Base-by-base conservation (phyloP, 1,284 basidiomycete species). In the Spongispora temasekensis region DNA sequence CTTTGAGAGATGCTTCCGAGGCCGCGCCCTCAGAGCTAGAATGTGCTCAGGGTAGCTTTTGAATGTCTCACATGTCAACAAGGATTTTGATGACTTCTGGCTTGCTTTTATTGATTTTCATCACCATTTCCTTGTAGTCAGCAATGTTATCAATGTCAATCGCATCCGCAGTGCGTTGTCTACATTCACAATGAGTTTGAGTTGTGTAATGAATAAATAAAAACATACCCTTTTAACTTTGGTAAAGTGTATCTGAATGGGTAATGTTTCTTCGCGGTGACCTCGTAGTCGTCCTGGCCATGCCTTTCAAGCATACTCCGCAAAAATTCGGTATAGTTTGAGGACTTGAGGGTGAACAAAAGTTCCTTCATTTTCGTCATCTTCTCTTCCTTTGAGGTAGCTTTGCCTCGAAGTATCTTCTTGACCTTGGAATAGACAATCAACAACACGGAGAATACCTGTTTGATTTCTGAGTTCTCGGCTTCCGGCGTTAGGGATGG, bases 371-470 rank as follows among this genome's bases (percentile, higher is more conserved):
- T 53, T 35, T 53, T 53, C 23, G 2, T 19, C 7, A 9, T 19
- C 23, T 53, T 53, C 52, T 35, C 32, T 35, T 53, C 52, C 52
- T 53, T 53, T 25, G 13, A 34, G 21, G 52, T 27, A 34, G 32
- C 13, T 35, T 53, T 53, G 5, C 52, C 52, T 35, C 1, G 23
- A 10, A 25, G 13, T 7, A 52, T 52, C 30, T 52, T 53, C 52
- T 35, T 53, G 23, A 53, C 32, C 52, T 53, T 53, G 3, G 52
- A 35, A 35, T 53, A 53, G 52, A 53, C 40, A 27, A 12, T 61
- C 34, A 62, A 19, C 8, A 35, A 61, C 1, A 61, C 5, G 3
- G 59, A 57, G 28, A 62, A 62, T 55, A 48, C 52, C 5, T 57
- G 55, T 8, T 59, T 34, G 25, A n/a, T 13, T 19, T 53, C 51